Percentiles rank a stretch among this genome's conserved stretches.
Evolutionary conservation across 257 asterid species (phyloP).

Genomic region (Nicotiana paniculata): DNA sequence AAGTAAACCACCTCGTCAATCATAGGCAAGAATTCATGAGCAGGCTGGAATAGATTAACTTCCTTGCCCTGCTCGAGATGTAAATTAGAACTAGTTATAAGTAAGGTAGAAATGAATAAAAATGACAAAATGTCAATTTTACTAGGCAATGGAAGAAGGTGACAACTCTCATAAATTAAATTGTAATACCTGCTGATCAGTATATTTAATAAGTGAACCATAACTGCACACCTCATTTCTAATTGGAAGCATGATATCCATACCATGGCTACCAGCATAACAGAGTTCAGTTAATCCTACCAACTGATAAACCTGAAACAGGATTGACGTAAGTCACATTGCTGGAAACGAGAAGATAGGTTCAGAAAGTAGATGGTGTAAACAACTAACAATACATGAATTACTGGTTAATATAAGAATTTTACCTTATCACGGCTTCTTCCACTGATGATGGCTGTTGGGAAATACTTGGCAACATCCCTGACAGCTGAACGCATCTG

Average conservation of each 20-base stretch:
- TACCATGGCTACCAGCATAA: conserved; percentile 27
- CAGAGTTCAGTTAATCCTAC: conserved; percentile 20
- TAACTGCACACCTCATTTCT: background rate
- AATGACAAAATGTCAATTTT: background rate
- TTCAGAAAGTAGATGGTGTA: background rate
- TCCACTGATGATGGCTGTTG: conserved; percentile 24
- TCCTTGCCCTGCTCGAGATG: conserved; percentile 46
- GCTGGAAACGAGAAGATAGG: background rate
- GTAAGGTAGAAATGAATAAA: background rate
- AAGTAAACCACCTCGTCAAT: conserved; percentile 46
- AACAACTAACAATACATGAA: background rate
- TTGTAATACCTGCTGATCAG: conserved; percentile 14
- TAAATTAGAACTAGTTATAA: background rate
- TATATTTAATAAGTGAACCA: background rate
- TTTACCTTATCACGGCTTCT: conserved; percentile 23
- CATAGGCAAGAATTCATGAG: conserved; percentile 62
- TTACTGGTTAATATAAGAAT: background rate
- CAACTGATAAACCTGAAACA: conserved; percentile 19
- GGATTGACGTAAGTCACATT: background rate
- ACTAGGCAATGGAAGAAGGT: background rate
- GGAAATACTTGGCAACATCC: conserved; percentile 15
- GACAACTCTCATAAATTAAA: background rate
- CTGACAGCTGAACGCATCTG: conserved; percentile 23
- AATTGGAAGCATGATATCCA: conserved; percentile 20
- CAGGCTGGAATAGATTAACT: conserved; percentile 61